Percentiles rank a stretch among this genome's conserved stretches.
phyloP scores from a whole-genome alignment of 2,329 filamentous ascomycete genomes.

The Xylaria sp. region DNA sequence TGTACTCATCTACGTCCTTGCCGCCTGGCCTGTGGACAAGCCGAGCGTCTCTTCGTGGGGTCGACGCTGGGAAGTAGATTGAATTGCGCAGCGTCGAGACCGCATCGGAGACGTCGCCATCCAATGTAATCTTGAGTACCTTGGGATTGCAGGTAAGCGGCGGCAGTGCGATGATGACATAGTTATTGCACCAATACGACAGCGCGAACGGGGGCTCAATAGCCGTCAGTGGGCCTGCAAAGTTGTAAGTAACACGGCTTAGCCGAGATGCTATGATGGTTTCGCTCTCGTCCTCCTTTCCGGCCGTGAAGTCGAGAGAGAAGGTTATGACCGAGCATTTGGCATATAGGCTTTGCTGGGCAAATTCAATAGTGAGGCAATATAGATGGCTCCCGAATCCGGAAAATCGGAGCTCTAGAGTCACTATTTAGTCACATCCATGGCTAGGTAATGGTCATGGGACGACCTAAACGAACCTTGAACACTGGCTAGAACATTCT shows the following conservation, averaged over 20 bases:
- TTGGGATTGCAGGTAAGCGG: conserved; percentile 21
- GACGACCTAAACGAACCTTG: conserved; percentile 8
- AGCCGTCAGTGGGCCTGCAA: conserved; percentile 1
- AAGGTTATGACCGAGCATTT: conserved; percentile 6
- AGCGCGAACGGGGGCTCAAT: conserved; percentile 12
- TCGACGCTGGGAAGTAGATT: conserved; percentile 21
- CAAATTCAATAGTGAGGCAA: conserved; percentile 6
- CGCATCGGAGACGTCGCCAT: background rate
- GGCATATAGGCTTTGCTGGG: background rate
- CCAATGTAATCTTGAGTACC: conserved; percentile 19
- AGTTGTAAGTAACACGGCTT: background rate
- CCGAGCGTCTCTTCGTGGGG: conserved; percentile 8
- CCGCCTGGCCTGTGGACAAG: conserved; percentile 10
- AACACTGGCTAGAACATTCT: conserved; percentile 1
- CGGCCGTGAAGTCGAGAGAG: background rate
- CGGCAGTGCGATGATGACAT: conserved; percentile 17
- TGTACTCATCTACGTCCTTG: conserved; percentile 12
- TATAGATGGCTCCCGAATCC: conserved; percentile 6
- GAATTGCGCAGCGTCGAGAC: conserved; percentile 11
- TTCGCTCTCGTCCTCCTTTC: background rate
- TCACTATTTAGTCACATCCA: background rate
- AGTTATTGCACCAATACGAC: conserved; percentile 10
- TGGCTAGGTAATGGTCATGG: background rate
- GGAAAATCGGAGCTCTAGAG: conserved; percentile 17
- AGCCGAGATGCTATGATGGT: background rate